These are phyloP conservation scores for Brassica nigra DNA, from an alignment of 345 rosid genomes.

Conservation along the genomic window DNA sequence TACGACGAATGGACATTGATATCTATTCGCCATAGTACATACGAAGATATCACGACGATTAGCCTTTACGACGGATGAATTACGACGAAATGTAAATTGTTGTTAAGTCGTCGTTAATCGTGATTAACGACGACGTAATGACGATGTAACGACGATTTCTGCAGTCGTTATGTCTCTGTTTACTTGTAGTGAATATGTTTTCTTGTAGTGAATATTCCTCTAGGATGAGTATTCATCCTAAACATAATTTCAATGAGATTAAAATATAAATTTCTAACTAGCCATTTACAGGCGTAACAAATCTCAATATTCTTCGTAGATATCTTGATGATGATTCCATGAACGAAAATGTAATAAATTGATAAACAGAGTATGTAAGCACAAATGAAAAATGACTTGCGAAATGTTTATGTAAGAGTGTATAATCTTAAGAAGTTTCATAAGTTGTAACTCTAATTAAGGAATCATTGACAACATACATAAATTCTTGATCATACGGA, in stretches of 20 bases:
- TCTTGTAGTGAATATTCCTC: too few relatives aligned
- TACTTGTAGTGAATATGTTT: too few relatives aligned
- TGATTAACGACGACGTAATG: too few relatives aligned
- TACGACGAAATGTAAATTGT: too few relatives aligned
- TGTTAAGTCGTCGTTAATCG: too few relatives aligned
- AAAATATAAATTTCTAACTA: background rate
- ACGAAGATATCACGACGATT: too few relatives aligned
- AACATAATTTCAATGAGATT: background rate
- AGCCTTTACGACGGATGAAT: too few relatives aligned
- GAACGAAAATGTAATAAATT: background rate
- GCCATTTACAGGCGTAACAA: background rate
- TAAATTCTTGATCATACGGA: background rate
- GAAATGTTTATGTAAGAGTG: background rate
- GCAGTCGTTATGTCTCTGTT: too few relatives aligned
- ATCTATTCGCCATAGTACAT: too few relatives aligned
- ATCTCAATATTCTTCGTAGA: background rate
- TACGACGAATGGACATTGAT: too few relatives aligned
- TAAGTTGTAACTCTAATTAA: background rate
- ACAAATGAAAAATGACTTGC: background rate
- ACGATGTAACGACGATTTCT: too few relatives aligned
- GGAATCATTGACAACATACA: conserved; percentile 1
- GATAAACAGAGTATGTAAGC: background rate
- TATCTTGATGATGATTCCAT: background rate
- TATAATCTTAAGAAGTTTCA: background rate
- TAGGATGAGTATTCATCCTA: too few relatives aligned